Evolutionary conservation across 495 filamentous ascomycete species (phyloP).

Genomic region (Podospora fimiseda): DNA sequence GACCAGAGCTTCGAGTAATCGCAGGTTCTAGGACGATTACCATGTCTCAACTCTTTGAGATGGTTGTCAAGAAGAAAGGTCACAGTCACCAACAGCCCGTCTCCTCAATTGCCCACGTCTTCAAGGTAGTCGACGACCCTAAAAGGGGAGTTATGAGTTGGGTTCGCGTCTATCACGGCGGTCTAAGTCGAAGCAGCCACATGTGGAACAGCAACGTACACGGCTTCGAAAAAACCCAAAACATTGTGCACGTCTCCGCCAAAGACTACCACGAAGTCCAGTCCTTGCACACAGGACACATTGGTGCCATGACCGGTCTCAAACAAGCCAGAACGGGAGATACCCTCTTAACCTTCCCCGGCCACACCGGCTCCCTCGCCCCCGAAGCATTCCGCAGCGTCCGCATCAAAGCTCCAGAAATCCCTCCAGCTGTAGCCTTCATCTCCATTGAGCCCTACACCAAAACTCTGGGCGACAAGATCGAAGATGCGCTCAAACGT

Average conservation of each 20-base stretch:
- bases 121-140: slow-evolving; percentile 92
- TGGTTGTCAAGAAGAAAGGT: slow-evolving; percentile 42
- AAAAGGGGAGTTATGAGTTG: slow-evolving; percentile 85
- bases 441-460: slow-evolving; percentile 84
- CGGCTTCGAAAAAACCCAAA: slow-evolving; percentile 71
- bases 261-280: slow-evolving; percentile 79
- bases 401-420: slow-evolving; percentile 80
- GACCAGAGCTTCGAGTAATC: slow-evolving; percentile 70
- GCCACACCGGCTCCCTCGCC: slow-evolving; percentile 29
- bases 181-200: slow-evolving; percentile 60
- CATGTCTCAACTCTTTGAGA: slow-evolving; percentile 46
- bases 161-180: slow-evolving; percentile 84
- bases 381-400: slow-evolving; percentile 66
- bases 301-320: slow-evolving; percentile 90
- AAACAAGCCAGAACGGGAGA: slow-evolving; percentile 90
- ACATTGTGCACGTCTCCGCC: slow-evolving; percentile 87
- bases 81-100: slow-evolving; percentile 38
- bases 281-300: slow-evolving; percentile 75
- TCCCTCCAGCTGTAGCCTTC: slow-evolving; percentile 94
- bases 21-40: slow-evolving; percentile 49
- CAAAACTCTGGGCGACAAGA: slow-evolving; percentile 65
- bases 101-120: slow-evolving; percentile 77
- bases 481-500: slow-evolving; percentile 67
- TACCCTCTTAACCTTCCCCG: slow-evolving; percentile 70
- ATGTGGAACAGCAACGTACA: slow-evolving; percentile 87